Percentiles rank a stretch among this genome's conserved stretches.
These are phyloP conservation scores for Crucihimalaya himalaica DNA, from an alignment of 345 rosid genomes.

Conservation along the genomic window DNA sequence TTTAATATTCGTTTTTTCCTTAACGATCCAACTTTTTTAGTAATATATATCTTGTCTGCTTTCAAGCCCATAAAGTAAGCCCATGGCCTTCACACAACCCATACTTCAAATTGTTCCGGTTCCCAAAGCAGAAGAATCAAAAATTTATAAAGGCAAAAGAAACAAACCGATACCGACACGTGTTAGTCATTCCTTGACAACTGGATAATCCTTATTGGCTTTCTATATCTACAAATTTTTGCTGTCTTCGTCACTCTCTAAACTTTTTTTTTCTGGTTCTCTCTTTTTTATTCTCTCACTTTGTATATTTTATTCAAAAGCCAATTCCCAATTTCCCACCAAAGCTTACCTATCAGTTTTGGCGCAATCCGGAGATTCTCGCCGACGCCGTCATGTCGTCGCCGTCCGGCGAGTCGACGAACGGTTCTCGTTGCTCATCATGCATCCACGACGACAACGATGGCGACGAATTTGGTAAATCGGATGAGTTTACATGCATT, in stretches of 20 bases:
- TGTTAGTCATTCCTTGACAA: slow-evolving; percentile 4
- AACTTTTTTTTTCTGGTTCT: background rate
- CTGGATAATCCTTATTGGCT: slow-evolving; percentile 1
- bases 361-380: slow-evolving; percentile 21
- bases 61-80: background rate
- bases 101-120: background rate
- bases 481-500: slow-evolving; percentile 32
- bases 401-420: slow-evolving; percentile 28
- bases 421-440: slow-evolving; percentile 30
- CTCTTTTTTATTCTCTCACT: background rate
- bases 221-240: background rate
- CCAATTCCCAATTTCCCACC: slow-evolving; percentile 53
- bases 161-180: slow-evolving; percentile 13
- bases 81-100: background rate
- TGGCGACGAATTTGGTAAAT: slow-evolving; percentile 24
- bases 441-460: slow-evolving; percentile 37
- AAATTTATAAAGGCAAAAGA: background rate
- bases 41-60: background rate
- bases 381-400: slow-evolving; percentile 43
- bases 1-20: too few relatives aligned
- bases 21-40: too few relatives aligned
- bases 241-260: slow-evolving; percentile 22
- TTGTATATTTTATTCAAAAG: slow-evolving; percentile 31
- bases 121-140: background rate
- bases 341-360: slow-evolving; percentile 30